A percentile compares a stretch with the other conserved stretches of the same genome.
phyloP scores from a whole-genome alignment of 2,329 filamentous ascomycete genomes.

The Tympanopsis confertula region DNA sequence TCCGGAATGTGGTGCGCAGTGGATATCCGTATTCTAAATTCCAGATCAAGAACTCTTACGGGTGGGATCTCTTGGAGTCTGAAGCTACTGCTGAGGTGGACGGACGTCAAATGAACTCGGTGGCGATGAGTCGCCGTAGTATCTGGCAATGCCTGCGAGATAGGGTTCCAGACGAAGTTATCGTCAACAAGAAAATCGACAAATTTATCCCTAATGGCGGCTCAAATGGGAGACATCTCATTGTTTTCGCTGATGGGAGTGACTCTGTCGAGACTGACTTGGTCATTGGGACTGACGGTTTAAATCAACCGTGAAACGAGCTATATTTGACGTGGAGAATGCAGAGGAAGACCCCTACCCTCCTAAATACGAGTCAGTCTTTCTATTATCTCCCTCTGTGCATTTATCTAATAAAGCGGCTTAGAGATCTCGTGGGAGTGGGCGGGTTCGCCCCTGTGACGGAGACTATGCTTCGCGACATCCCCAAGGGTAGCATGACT shows the following conservation, averaged over 20 bases:
- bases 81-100: not conserved
- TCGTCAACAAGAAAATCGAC: conserved; percentile 18
- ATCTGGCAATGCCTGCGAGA: conserved; percentile 22
- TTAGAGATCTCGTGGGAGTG: conserved; percentile 27
- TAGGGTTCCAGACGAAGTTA: conserved; percentile 17
- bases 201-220: conserved; percentile 13
- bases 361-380: conserved; percentile 24
- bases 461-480: conserved; percentile 14
- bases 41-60: conserved; percentile 18
- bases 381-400: not conserved
- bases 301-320: conserved; percentile 18
- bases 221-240: conserved; percentile 11
- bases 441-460: conserved; percentile 27
- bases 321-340: conserved; percentile 22
- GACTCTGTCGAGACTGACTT: conserved; percentile 21
- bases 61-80: conserved; percentile 10
- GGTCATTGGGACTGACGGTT: conserved; percentile 29
- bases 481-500: conserved; percentile 20
- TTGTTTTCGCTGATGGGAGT: conserved; percentile 20
- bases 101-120: conserved; percentile 12
- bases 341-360: conserved; percentile 17
- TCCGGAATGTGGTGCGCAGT: conserved; percentile 15
- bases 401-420: not conserved
- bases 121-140: conserved; percentile 22
- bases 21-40: conserved; percentile 21